These are phyloP conservation scores for Penicillium cataractarum DNA, from an alignment of 495 filamentous ascomycete genomes.

Conservation along the genomic window DNA sequence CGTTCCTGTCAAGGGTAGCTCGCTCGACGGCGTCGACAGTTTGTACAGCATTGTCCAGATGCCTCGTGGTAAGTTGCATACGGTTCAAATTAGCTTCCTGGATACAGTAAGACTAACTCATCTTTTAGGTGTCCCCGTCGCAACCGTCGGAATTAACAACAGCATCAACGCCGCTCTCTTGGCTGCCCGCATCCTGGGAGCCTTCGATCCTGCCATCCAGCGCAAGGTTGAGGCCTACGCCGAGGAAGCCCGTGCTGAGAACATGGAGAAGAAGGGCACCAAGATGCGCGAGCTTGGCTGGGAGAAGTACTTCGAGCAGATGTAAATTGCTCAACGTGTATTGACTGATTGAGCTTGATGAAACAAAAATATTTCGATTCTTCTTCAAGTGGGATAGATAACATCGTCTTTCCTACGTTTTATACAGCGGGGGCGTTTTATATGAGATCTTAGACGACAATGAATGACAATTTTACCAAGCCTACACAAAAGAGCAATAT, in stretches of 20 bases:
- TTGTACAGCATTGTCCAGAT: slow-evolving; percentile 91
- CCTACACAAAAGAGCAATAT: neutral
- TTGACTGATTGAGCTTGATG: neutral
- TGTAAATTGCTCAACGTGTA: slow-evolving; percentile 37
- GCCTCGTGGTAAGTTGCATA: slow-evolving; percentile 61
- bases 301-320: slow-evolving; percentile 68
- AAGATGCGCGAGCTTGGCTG: slow-evolving; percentile 63
- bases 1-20: slow-evolving; percentile 84
- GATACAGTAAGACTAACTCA: slow-evolving; percentile 5
- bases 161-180: slow-evolving; percentile 88
- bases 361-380: slow-evolving; percentile 2
- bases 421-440: slow-evolving; percentile 22
- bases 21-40: slow-evolving; percentile 87
- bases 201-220: slow-evolving; percentile 60
- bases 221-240: slow-evolving; percentile 70
- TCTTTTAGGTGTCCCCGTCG: slow-evolving; percentile 73
- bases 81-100: no score
- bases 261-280: slow-evolving; percentile 56
- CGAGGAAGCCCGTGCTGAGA: slow-evolving; percentile 67
- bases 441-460: slow-evolving; percentile 28
- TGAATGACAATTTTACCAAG: slow-evolving; percentile 23
- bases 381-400: slow-evolving; percentile 5
- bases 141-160: slow-evolving; percentile 93
- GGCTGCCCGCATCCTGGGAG: slow-evolving; percentile 82
- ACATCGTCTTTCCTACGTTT: slow-evolving; percentile 5